Evolutionary conservation across 2,329 filamentous ascomycete species (phyloP).

Genomic region (Rosellinia necatrix): DNA sequence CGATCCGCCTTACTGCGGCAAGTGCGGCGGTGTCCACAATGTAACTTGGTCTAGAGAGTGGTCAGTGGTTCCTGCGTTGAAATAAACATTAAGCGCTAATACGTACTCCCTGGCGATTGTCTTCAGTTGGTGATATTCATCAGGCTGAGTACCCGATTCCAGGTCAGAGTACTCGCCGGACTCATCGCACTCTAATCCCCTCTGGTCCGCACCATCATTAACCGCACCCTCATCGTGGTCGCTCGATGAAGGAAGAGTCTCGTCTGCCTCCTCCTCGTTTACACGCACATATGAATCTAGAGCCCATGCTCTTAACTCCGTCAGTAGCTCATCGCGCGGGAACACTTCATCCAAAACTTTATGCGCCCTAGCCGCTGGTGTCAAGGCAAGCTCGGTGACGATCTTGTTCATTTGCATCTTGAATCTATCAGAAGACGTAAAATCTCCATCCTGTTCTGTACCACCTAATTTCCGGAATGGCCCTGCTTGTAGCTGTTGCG

Average conservation of each 20-base stretch:
- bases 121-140: slow-evolving; percentile 30
- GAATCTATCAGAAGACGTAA: slow-evolving; percentile 5
- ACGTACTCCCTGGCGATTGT: slow-evolving; percentile 30
- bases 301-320: slow-evolving; percentile 33
- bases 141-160: slow-evolving; percentile 29
- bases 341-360: slow-evolving; percentile 20
- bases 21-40: slow-evolving; percentile 30
- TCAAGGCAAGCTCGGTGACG: slow-evolving; percentile 12
- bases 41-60: slow-evolving; percentile 32
- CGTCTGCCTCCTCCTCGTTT: not conserved
- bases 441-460: slow-evolving; percentile 11
- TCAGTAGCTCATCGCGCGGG: slow-evolving; percentile 24
- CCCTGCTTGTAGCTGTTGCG: slow-evolving; percentile 23
- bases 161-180: slow-evolving; percentile 7
- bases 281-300: slow-evolving; percentile 23
- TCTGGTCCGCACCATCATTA: not conserved
- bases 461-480: slow-evolving; percentile 31
- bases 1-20: slow-evolving; percentile 30
- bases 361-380: slow-evolving; percentile 4
- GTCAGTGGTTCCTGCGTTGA: slow-evolving; percentile 24
- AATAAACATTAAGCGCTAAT: not conserved
- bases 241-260: not conserved
- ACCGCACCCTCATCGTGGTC: not conserved
- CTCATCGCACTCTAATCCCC: slow-evolving; percentile 22
- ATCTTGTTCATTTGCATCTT: slow-evolving; percentile 23